Percentiles rank a stretch among this genome's conserved stretches.
Evolutionary conservation across 2,329 filamentous ascomycete genomes (phyloP).

Genomic region (Fusarium sp.): DNA sequence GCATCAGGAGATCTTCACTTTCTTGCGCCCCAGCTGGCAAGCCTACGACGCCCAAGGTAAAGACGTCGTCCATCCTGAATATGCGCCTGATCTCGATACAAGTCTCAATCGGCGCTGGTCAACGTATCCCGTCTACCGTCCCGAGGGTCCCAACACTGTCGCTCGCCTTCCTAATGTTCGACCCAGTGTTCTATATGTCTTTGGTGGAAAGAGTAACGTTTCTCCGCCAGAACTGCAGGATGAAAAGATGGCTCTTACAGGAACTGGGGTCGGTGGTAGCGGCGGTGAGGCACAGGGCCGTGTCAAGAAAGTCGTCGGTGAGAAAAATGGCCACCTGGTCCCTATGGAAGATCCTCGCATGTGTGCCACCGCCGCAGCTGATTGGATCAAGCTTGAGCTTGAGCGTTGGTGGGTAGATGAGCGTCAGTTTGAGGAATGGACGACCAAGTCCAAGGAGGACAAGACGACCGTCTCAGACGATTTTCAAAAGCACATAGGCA

Average conservation of each 20-base stretch:
- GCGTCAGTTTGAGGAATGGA: slow-evolving; percentile 67
- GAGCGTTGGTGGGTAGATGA: slow-evolving; percentile 67
- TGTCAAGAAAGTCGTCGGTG: slow-evolving; percentile 73
- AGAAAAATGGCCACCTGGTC: slow-evolving; percentile 79
- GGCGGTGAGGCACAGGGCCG: slow-evolving; percentile 71
- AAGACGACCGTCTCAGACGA: slow-evolving; percentile 65
- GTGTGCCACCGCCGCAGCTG: slow-evolving; percentile 70
- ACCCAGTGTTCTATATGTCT: slow-evolving; percentile 75
- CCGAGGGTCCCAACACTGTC: slow-evolving; percentile 70
- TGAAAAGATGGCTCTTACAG: slow-evolving; percentile 73
- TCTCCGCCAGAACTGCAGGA: slow-evolving; percentile 61
- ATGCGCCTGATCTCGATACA: slow-evolving; percentile 60
- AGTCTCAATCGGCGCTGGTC: slow-evolving; percentile 51
- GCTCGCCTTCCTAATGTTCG: slow-evolving; percentile 68
- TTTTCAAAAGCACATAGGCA: slow-evolving; percentile 64
- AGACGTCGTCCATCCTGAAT: slow-evolving; percentile 53
- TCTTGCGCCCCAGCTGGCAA: slow-evolving; percentile 69
- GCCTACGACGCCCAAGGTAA: slow-evolving; percentile 54
- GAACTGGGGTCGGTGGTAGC: slow-evolving; percentile 73
- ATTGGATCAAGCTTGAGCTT: slow-evolving; percentile 69
- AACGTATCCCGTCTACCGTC: slow-evolving; percentile 71
- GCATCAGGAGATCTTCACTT: slow-evolving; percentile 83
- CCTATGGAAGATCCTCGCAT: slow-evolving; percentile 80
- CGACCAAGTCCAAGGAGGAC: slow-evolving; percentile 58
- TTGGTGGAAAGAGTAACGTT: slow-evolving; percentile 70